Base-by-base conservation (phyloP, 2,329 filamentous ascomycete genomes). In the Chlorencoelia australis region DNA sequence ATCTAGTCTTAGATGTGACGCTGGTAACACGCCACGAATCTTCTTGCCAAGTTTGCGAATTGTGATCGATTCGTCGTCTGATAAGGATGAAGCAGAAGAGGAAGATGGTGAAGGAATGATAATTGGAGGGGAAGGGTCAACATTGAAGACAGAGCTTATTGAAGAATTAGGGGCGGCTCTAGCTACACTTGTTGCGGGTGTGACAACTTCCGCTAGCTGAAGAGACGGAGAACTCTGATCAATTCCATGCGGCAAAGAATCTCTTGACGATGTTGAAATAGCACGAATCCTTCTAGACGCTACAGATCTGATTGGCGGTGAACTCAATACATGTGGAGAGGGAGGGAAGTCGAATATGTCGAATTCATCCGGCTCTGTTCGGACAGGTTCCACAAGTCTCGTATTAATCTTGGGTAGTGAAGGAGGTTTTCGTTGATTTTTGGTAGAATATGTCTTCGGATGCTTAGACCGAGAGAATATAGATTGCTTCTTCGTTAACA, bases 1-100 rank as follows among this genome's bases (percentile, higher is more conserved):
- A 48, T 79, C 73, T 16, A 81, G 54, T 27, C 75, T 68, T 37
- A 80, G 63, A 70, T 75, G 79, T 5, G 76, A 81, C n/a, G 76
- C 76, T 25, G 76, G 76, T 29, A 80, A 63, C 6, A 80, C 75
- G 15, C 75, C 75, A 35, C 66, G 66, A 31, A 80, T 73, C 33
- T 43, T 56, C 39, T 46, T 55, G 9, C 48, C 41, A 9, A 55
- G 40, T 24, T 43, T 45, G 3, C 49, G 50, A 21, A 56, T 43
- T 26, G 47, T 37, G 14, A 53, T 26, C 5, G 46, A 49, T 22
- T 56, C 53, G 18, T 54, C 48, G 17, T 51, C 51, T 27, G 52
- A 54, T 11, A 47, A 47, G 4, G 42, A 37, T 4, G 19, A 13
- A 9, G 43, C 33, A 9, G 33, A 37, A 14, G 31, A 41, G 4